Percentiles rank a stretch among this genome's conserved stretches.
These are phyloP conservation scores for Funneliformis caledonium DNA, from an alignment of 371 early-diverging fungal species.

Conservation along the genomic window DNA sequence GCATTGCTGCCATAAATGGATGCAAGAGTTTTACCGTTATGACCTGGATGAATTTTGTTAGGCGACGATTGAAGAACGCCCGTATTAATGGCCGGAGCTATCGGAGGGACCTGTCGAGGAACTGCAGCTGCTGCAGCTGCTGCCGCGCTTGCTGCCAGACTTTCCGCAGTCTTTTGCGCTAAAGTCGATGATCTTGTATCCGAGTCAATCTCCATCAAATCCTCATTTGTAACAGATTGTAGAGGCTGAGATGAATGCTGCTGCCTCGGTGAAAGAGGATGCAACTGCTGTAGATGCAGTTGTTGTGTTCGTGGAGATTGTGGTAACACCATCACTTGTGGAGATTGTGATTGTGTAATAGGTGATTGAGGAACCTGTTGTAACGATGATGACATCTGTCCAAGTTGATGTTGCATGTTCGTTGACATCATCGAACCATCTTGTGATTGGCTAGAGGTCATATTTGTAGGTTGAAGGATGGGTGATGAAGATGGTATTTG, in stretches of 20 bases:
- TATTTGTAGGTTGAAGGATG: not conserved
- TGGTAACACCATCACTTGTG: not conserved
- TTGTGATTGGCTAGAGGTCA: not conserved
- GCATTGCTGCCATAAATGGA: not conserved
- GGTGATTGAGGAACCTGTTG: constrained; percentile 7
- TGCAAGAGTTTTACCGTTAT: not conserved
- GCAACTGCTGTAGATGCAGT: not conserved
- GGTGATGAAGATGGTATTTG: not conserved
- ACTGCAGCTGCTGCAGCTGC: not conserved
- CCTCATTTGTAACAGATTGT: not conserved
- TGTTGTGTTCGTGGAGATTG: constrained; percentile 16
- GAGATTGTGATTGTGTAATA: not conserved
- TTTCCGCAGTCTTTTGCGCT: constrained; percentile 32
- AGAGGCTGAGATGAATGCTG: not conserved
- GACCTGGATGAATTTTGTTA: not conserved
- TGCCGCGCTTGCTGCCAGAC: constrained; percentile 34
- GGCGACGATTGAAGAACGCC: constrained; percentile 28
- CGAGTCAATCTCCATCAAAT: constrained; percentile 9
- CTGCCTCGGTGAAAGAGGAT: not conserved
- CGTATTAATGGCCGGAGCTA: constrained; percentile 35
- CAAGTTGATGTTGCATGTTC: not conserved
- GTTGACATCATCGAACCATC: constrained; percentile 14
- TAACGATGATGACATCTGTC: not conserved
- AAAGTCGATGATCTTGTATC: constrained; percentile 46
- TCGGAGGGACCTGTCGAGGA: constrained; percentile 33